phyloP scores from a whole-genome alignment of 2,329 filamentous ascomycete species.

The Clonostachys rhizophaga region DNA sequence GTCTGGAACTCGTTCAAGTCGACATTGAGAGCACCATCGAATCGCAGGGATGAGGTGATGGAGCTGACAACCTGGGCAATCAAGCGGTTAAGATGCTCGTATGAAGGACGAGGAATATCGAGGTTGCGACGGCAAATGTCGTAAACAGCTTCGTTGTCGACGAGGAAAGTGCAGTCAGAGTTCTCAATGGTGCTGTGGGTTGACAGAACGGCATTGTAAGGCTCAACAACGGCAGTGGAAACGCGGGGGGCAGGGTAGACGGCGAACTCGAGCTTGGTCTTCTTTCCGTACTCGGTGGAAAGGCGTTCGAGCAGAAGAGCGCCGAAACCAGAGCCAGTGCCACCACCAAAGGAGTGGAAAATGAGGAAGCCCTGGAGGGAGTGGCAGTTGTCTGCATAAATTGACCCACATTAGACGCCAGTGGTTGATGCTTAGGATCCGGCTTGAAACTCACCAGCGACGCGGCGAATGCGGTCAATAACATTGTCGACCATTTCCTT shows the following conservation, averaged over 20 bases:
- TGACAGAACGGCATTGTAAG: conserved; percentile 69
- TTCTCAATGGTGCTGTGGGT: conserved; percentile 75
- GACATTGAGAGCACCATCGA: conserved; percentile 69
- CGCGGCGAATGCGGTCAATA: conserved; percentile 65
- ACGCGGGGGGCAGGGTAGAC: conserved; percentile 68
- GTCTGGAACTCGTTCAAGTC: conserved; percentile 77
- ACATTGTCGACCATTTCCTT: conserved; percentile 72
- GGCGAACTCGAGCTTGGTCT: conserved; percentile 72
- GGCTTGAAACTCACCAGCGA: conserved; percentile 48
- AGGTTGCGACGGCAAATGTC: conserved; percentile 71
- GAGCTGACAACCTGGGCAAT: conserved; percentile 73
- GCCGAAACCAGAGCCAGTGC: conserved; percentile 69
- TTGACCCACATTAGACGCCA: background rate
- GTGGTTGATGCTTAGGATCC: background rate
- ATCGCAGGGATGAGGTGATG: conserved; percentile 68
- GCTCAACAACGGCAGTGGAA: conserved; percentile 67
- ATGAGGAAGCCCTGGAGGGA: conserved; percentile 70
- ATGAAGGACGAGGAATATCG: conserved; percentile 64
- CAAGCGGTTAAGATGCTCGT: conserved; percentile 68
- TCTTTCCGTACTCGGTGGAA: conserved; percentile 71
- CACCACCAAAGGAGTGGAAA: conserved; percentile 72
- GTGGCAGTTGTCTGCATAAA: conserved; percentile 59
- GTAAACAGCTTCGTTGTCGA: conserved; percentile 72
- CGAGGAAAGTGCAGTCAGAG: conserved; percentile 74
- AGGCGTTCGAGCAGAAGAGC: conserved; percentile 69